Evolutionary conservation across 108 stramenopile genomes (phyloP), one percentile per base, ranked within the genome.

Genomic region (Mediolabrus comicus): DNA sequence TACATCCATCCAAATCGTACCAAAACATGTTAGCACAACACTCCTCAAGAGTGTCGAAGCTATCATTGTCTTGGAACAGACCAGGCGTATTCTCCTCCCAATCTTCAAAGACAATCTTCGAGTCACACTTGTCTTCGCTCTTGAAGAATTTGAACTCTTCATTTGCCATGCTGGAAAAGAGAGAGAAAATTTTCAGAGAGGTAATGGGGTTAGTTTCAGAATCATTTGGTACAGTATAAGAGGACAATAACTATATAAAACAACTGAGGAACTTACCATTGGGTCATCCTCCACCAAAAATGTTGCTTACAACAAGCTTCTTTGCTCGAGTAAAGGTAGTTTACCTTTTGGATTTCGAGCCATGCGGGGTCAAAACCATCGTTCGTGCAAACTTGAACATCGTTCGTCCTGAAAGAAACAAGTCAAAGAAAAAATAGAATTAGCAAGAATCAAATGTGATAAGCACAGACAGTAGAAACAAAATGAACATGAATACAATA

Each of bases 311-410:
- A 46, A 4, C 59, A 27, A 30, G n/a, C 56, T 33, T 57, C 56
- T 26, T 57, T 57, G 31, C 8, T 32, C 3, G 56, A 32, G 56
- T 74, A 74, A 24, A 74, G 35, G 59, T 74, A 74, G 51, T 74
- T 74, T 19, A 57, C 65, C 11, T 43, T 19, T 30, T 74, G 73
- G 4, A 60, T 13, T 53, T 74, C 31, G 65, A 74, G 68, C 41
- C 62, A 76, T 24, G 28, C 53, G 19, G 75, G 75, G 35, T 69
- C 68, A 12, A 19, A 36, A 4, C 75, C 75, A 41, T 76, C 75
- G 36, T 76, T 76, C 3, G 59, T 26, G 26, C 73, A 74, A 24
- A 59, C 58, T 41, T 75, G 74, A 31, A 25, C 8, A 24, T 62
- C 60, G 25, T 67, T 39, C 1, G 43, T 46, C 74, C n/a, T n/a